Percentiles rank a stretch among this genome's conserved stretches.
Conservation (phyloP, 768 basidiomycete genomes). For the Boletus sensibilis region DNA sequence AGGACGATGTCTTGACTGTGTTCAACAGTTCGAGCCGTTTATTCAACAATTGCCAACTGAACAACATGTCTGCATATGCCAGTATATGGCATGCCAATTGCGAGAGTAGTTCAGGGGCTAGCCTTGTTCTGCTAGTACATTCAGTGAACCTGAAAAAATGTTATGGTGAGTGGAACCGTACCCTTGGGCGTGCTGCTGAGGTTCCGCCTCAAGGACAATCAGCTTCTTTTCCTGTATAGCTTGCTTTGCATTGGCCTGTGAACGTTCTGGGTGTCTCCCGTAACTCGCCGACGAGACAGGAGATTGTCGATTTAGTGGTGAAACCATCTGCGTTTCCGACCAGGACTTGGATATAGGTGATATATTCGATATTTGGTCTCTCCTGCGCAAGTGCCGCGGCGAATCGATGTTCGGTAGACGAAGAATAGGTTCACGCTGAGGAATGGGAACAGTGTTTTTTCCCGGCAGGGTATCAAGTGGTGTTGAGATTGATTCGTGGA, state of each 20-base stretch:
- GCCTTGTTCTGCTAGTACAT: constrained; percentile 5
- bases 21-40: constrained; percentile 77
- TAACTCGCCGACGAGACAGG: constrained; percentile 45
- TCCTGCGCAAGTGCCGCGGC: constrained; percentile 29
- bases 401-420: constrained; percentile 28
- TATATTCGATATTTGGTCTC: constrained; percentile 27
- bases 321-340: constrained; percentile 46
- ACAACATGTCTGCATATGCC: constrained; percentile 72
- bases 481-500: constrained; percentile 49
- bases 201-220: constrained; percentile 33
- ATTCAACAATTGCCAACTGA: constrained; percentile 67
- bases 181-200: constrained; percentile 13
- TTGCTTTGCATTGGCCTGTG: constrained; percentile 38
- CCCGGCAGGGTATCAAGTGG: constrained; percentile 32
- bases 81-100: constrained; percentile 56
- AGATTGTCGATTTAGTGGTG: constrained; percentile 28
- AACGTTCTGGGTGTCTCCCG: constrained; percentile 40
- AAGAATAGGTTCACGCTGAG: constrained; percentile 19
- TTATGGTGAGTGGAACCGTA: constrained; percentile 1
- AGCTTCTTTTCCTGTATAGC: constrained; percentile 38
- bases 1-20: constrained; percentile 43
- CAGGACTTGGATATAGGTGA: constrained; percentile 51
- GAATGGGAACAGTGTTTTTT: constrained; percentile 27
- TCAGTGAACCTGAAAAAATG: neutral
- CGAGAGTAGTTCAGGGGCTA: constrained; percentile 34